Evolutionary conservation across 176 grass and related monocot genomes (phyloP).

Genomic region (Pontederia paniculata): DNA sequence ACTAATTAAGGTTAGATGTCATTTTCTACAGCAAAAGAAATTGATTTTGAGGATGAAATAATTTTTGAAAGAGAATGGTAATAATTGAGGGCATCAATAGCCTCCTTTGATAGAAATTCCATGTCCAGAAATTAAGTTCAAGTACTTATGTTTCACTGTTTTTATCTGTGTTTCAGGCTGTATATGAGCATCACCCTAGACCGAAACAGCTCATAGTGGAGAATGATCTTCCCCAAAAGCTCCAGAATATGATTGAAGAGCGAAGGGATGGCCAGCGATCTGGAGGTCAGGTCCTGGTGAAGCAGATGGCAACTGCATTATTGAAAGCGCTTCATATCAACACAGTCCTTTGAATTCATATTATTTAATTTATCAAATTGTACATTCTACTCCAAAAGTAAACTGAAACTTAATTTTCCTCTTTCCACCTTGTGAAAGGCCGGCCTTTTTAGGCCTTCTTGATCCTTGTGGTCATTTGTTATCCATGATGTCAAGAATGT

Average conservation of each 20-base stretch:
- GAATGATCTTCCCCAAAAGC: constrained; percentile 92
- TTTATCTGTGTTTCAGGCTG: constrained; percentile 36
- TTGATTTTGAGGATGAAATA: not conserved
- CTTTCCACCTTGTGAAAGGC: too few species aligned
- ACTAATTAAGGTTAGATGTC: constrained; percentile 68
- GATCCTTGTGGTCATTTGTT: too few species aligned
- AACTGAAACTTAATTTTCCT: too few species aligned
- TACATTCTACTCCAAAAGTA: too few species aligned
- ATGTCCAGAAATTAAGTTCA: too few species aligned
- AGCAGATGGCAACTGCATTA: constrained; percentile 96
- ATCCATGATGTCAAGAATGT: too few species aligned
- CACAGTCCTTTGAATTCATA: constrained; percentile 66
- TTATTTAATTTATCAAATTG: too few species aligned
- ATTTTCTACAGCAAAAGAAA: not conserved
- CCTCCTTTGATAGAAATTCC: too few species aligned
- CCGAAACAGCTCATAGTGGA: constrained; percentile 98
- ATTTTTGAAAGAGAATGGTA: too few species aligned
- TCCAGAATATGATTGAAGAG: constrained; percentile 95
- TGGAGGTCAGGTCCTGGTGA: constrained; percentile 79
- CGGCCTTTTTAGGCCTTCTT: too few species aligned
- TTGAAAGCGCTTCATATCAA: constrained; percentile 97
- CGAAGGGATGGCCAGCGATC: constrained; percentile 71
- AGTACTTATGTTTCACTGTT: not conserved
- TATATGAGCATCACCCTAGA: constrained; percentile 95
- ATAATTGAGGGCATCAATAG: too few species aligned